These are phyloP conservation scores for Pythium sp. DNA, from an alignment of 352 stramenopile species.

Conservation along the genomic window DNA sequence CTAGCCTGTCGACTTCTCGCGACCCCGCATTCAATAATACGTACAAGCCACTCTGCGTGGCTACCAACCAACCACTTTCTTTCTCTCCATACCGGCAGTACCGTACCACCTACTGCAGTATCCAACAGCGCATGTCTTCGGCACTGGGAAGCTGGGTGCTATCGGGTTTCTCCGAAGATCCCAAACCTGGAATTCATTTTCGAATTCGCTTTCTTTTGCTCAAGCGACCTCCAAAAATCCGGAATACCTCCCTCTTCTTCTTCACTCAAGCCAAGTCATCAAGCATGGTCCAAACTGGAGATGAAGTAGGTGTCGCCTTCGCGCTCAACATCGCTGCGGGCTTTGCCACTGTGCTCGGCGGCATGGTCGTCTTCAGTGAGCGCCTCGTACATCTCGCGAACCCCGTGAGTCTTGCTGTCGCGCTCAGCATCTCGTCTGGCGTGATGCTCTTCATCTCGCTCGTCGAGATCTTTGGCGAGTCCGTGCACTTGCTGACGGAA, in stretches of 20 bases:
- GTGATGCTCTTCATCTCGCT: slow-evolving; percentile 81
- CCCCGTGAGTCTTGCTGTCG: slow-evolving; percentile 44
- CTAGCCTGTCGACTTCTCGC: background rate
- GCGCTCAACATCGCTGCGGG: slow-evolving; percentile 55
- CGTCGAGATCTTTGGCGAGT: slow-evolving; percentile 60
- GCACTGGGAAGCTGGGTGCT: background rate
- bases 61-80: background rate
- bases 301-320: slow-evolving; percentile 37
- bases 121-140: background rate
- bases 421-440: slow-evolving; percentile 63
- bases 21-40: background rate
- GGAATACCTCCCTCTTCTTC: background rate
- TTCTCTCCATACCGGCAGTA: background rate
- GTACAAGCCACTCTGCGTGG: background rate
- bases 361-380: slow-evolving; percentile 70
- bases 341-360: slow-evolving; percentile 57
- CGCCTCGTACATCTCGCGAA: slow-evolving; percentile 54
- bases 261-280: background rate
- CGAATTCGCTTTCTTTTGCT: background rate
- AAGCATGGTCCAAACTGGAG: slow-evolving; percentile 34
- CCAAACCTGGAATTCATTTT: background rate
- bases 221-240: background rate
- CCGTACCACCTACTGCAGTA: background rate
- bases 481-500: slow-evolving; percentile 37
- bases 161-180: background rate